Base-by-base conservation (phyloP, 225 moss, liverwort and hornwort genomes). In the Bryum argenteum region DNA sequence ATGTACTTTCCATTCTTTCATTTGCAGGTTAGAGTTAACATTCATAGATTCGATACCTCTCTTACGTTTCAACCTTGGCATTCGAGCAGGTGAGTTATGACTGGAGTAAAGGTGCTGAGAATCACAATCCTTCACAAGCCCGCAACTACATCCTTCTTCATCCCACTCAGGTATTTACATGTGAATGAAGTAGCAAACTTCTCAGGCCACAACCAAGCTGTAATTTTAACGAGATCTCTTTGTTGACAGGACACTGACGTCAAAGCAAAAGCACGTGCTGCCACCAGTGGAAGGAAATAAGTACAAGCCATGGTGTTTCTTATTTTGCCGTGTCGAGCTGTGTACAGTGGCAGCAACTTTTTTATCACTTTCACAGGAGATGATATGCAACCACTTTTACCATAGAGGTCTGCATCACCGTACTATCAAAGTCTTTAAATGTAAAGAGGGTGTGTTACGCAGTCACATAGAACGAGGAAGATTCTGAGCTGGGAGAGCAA, bases 91-190 rank as follows among this genome's bases (percentile, higher is more conserved):
- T 93, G 9, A 92, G 93, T 65, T 90, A 97, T 76, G 93, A 97
- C 66, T 97, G 96, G 96, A 97, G 97, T 75, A 97, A 97, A 77
- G 94, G 97, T 82, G 97, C 97, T 77, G 97, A 94, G 78, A 93
- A 94, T 82, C 92, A 94, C 73, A 94, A 90, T 70, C 90, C 93
- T 66, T 42, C 90, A 42, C 85, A 89, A 76, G 88, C 93, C 13
- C 86, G 89, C 48, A 93, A 94, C 73, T 88, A 84, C 65, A 90
- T 97, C 79, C 88, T 97, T 53, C 90, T 94, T 40, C 92, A 94
- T 82, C 94, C 89, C 14, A 94, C 90, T 59, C 94, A 94, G 93
- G 95, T 93, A 33, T 54, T 42, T 7, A 51, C 23, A 21, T 55
- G 8, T 15, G n/a, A 56, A 67, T 68, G 42, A 66, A 51, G 18